These are phyloP conservation scores for Adansonia rubrostipa DNA, from an alignment of 441 rosid species.

Conservation along the genomic window DNA sequence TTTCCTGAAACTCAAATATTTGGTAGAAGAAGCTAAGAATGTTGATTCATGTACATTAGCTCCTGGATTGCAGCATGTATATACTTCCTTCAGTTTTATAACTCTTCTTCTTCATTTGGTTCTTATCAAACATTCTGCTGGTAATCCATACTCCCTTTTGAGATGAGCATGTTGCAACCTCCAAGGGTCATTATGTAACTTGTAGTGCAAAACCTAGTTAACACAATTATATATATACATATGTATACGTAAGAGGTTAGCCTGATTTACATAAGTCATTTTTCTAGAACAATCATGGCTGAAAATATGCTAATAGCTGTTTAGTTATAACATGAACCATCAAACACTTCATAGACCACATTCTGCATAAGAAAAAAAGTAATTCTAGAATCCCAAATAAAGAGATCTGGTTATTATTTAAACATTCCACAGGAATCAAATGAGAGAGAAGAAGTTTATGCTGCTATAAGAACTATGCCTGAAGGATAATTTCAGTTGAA, in stretches of 20 bases:
- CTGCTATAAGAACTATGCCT: too few relatives aligned
- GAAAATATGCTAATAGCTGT: too few relatives aligned
- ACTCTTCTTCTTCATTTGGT: conserved; percentile 40
- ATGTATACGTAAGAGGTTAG: too few relatives aligned
- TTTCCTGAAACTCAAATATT: conserved; percentile 7
- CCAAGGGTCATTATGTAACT: conserved; percentile 92
- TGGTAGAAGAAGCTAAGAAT: background rate
- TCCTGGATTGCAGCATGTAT: background rate
- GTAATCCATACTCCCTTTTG: conserved; percentile 68
- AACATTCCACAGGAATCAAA: too few relatives aligned
- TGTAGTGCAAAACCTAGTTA: conserved; percentile 69
- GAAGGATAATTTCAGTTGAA: too few relatives aligned
- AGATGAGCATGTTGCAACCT: conserved; percentile 48
- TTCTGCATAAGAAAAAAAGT: background rate
- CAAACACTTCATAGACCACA: background rate
- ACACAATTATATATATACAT: background rate
- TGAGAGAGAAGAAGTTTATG: background rate
- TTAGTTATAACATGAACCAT: background rate
- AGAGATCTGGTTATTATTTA: background rate
- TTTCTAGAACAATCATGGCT: too few relatives aligned
- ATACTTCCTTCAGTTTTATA: background rate
- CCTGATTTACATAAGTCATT: too few relatives aligned
- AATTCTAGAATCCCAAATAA: background rate
- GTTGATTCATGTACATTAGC: background rate
- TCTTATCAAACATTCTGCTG: conserved; percentile 64